Percentiles rank a stretch among this genome's conserved stretches.
These are phyloP conservation scores for Lecanicillium sp. DNA, from an alignment of 2,329 filamentous ascomycete species.

Conservation along the genomic window DNA sequence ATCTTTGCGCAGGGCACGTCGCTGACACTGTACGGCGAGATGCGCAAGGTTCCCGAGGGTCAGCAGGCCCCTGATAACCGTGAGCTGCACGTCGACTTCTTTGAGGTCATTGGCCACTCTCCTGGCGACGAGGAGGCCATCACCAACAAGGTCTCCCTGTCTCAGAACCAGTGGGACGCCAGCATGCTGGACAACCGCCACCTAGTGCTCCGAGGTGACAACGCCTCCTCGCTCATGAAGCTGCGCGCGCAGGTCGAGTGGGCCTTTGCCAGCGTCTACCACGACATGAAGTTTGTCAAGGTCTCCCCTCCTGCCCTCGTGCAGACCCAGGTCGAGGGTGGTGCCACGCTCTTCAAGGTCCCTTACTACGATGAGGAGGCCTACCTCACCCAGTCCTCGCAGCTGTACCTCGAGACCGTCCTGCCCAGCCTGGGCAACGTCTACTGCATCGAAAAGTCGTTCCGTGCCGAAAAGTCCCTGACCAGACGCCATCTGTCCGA, in stretches of 20 bases:
- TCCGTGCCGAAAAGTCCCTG: conserved; percentile 93
- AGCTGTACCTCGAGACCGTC: conserved; percentile 94
- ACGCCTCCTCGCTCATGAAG: conserved; percentile 77
- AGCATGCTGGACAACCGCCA: conserved; percentile 75
- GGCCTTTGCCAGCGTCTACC: conserved; percentile 73
- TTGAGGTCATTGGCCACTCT: conserved; percentile 68
- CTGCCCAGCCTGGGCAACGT: conserved; percentile 87
- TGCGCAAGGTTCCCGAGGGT: conserved; percentile 71
- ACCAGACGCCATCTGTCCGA: conserved; percentile 92
- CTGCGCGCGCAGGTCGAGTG: conserved; percentile 74
- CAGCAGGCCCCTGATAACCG: conserved; percentile 75
- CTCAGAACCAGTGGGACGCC: conserved; percentile 43
- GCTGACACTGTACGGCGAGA: conserved; percentile 74
- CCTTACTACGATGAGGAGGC: conserved; percentile 84
- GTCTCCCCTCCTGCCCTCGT: conserved; percentile 86
- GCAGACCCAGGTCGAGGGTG: conserved; percentile 91
- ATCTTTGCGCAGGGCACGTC: conserved; percentile 84
- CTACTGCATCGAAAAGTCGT: conserved; percentile 97
- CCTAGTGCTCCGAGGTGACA: conserved; percentile 77
- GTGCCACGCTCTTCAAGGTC: conserved; percentile 82
- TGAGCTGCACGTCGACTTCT: conserved; percentile 88
- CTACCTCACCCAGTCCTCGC: conserved; percentile 93
- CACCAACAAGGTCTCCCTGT: conserved; percentile 60
- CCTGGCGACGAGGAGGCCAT: conserved; percentile 86
- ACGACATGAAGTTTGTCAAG: conserved; percentile 70